These are phyloP conservation scores for Takakia lepidozioides DNA, from an alignment of 225 moss, liverwort and hornwort genomes.

Conservation along the genomic window DNA sequence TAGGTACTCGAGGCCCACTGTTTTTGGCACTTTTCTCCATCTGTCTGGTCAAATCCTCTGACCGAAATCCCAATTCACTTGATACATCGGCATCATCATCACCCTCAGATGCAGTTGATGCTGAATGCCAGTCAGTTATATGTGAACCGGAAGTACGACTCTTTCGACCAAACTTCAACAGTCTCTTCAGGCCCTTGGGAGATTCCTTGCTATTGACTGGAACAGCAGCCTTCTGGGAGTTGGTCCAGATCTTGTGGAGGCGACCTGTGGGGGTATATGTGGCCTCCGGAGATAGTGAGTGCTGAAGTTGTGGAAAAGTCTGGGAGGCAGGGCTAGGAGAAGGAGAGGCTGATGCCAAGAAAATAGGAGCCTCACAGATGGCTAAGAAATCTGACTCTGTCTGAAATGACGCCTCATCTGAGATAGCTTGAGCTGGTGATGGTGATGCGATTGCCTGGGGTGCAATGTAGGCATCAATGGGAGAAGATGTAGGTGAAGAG, in stretches of 20 bases:
- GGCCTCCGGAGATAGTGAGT: conserved; percentile 56
- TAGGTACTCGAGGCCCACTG: conserved; percentile 25
- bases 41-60: conserved; percentile 45
- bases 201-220: conserved; percentile 68
- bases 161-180: conserved; percentile 77
- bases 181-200: conserved; percentile 77
- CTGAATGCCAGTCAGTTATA: conserved; percentile 57
- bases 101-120: conserved; percentile 69
- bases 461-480: conserved; percentile 35
- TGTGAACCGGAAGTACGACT: conserved; percentile 48
- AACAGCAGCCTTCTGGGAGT: conserved; percentile 43
- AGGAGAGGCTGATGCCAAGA: conserved; percentile 39
- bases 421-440: conserved; percentile 31
- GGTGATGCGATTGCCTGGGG: conserved; percentile 38
- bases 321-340: conserved; percentile 35
- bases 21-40: conserved; percentile 56
- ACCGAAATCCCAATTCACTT: conserved; percentile 26
- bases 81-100: conserved; percentile 68
- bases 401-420: conserved; percentile 41
- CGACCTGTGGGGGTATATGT: conserved; percentile 25
- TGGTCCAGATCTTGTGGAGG: conserved; percentile 70
- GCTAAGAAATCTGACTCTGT: conserved; percentile 41
- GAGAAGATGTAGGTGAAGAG: conserved; percentile 35
- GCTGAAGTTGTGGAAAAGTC: conserved; percentile 42
- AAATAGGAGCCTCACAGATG: conserved; percentile 15